Evolutionary conservation across 495 filamentous ascomycete species (phyloP).

Genomic region (Usnea hakonensis): DNA sequence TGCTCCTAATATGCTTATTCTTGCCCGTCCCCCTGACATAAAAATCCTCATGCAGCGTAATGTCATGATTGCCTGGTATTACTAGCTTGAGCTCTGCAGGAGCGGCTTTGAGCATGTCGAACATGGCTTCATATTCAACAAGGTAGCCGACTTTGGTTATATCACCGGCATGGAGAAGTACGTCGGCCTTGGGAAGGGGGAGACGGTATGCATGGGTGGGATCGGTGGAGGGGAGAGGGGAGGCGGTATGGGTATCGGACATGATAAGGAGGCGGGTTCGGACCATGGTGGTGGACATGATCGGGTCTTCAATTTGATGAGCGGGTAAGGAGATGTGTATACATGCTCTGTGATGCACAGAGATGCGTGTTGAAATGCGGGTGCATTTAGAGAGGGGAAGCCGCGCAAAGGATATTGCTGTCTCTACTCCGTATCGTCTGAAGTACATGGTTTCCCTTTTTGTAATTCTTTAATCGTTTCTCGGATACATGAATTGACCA

Average conservation of each 20-base stretch:
- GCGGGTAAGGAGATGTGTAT: neutral
- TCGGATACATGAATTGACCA: no score
- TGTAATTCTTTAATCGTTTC: no score
- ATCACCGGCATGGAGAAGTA: conserved; percentile 70
- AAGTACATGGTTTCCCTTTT: no score
- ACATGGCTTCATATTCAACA: conserved; percentile 42
- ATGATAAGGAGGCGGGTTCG: conserved; percentile 50
- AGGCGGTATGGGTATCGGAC: conserved; percentile 53
- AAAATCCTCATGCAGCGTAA: conserved; percentile 55
- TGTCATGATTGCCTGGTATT: conserved; percentile 77
- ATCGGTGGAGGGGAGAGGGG: conserved; percentile 27
- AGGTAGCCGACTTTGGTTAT: conserved; percentile 55
- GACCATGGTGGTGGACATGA: conserved; percentile 6
- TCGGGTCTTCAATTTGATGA: neutral
- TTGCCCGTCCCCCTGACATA: conserved; percentile 26
- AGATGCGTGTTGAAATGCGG: no score
- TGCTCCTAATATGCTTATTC: conserved; percentile 15
- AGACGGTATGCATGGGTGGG: conserved; percentile 35
- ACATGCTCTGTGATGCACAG: neutral
- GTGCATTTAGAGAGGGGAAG: no score
- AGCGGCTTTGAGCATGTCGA: conserved; percentile 47
- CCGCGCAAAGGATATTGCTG: no score
- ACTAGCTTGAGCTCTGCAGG: conserved; percentile 66
- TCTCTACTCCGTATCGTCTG: no score
- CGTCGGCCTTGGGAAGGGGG: conserved; percentile 49